Conservation (phyloP, 768 basidiomycete species). For the Collybiopsis confluens region DNA sequence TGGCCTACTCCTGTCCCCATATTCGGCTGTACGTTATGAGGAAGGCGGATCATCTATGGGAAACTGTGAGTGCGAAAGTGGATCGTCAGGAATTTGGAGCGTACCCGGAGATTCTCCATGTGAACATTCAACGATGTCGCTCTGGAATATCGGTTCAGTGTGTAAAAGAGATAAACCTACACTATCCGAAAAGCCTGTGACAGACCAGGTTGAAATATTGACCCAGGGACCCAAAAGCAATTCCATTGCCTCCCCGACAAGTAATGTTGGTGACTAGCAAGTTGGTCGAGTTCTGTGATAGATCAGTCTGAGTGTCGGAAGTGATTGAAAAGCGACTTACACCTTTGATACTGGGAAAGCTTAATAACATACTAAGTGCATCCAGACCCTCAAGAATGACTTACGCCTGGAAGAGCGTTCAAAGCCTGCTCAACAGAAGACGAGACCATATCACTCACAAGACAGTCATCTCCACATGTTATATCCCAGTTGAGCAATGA, state of each 20-base stretch:
- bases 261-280: constrained; percentile 43
- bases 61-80: neutral
- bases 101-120: constrained; percentile 43
- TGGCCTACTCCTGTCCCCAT: constrained; percentile 46
- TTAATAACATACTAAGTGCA: neutral
- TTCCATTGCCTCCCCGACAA: constrained; percentile 57
- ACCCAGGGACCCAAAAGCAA: constrained; percentile 57
- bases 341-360: constrained; percentile 44
- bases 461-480: constrained; percentile 60
- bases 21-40: constrained; percentile 47
- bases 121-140: constrained; percentile 52
- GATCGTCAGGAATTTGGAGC: neutral
- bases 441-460: constrained; percentile 20
- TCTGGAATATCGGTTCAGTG: constrained; percentile 23
- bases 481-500: constrained; percentile 54
- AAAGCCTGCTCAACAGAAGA: too few species aligned
- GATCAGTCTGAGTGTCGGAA: neutral
- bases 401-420: neutral
- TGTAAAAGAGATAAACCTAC: neutral
- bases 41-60: constrained; percentile 38
- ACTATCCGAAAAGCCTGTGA: neutral
- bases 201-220: constrained; percentile 50
- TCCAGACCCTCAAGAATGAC: neutral
- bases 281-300: constrained; percentile 48
- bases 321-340: constrained; percentile 28